Evolutionary conservation across 345 rosid genomes (phyloP).

Genomic region (Euphorbia pulcherrima): DNA sequence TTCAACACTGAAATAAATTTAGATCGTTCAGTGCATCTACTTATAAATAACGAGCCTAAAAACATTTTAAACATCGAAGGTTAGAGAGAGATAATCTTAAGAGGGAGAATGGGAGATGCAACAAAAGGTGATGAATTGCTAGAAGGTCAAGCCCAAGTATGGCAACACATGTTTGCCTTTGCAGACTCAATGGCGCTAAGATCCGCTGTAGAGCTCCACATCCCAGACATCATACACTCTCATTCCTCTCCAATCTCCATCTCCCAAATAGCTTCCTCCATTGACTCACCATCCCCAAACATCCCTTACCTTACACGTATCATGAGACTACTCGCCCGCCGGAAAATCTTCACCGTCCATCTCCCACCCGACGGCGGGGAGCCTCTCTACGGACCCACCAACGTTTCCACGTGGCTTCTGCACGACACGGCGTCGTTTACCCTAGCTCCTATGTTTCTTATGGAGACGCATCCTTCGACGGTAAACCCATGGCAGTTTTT

Average conservation of each 20-base stretch:
- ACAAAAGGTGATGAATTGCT: conserved; percentile 1
- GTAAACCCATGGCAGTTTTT: conserved; percentile 27
- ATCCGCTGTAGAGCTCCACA: conserved; percentile 24
- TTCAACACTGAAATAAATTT: too few species aligned
- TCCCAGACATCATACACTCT: conserved; percentile 28
- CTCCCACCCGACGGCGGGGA: conserved; percentile 16
- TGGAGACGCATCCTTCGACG: conserved; percentile 25
- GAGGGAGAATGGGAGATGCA: too few species aligned
- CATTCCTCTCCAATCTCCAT: conserved; percentile 18
- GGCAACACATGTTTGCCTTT: conserved; percentile 21
- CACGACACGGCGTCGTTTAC: conserved; percentile 14
- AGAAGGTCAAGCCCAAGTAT: conserved; percentile 19
- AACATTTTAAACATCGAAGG: not conserved
- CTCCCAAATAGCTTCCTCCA: conserved; percentile 26
- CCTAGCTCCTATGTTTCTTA: conserved; percentile 27
- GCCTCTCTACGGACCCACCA: conserved; percentile 26
- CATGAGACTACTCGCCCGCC: conserved; percentile 29
- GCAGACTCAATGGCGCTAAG: conserved; percentile 23
- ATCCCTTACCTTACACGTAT: conserved; percentile 23
- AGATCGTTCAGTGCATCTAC: too few species aligned
- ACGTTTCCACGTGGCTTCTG: conserved; percentile 33
- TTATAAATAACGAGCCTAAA: too few species aligned
- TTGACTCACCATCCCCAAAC: conserved; percentile 15
- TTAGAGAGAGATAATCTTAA: too few species aligned
- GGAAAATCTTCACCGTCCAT: conserved; percentile 21